Percentiles rank a stretch among this genome's conserved stretches.
Conservation (phyloP, 257 asterid species). For the Cynanchum wilfordii region DNA sequence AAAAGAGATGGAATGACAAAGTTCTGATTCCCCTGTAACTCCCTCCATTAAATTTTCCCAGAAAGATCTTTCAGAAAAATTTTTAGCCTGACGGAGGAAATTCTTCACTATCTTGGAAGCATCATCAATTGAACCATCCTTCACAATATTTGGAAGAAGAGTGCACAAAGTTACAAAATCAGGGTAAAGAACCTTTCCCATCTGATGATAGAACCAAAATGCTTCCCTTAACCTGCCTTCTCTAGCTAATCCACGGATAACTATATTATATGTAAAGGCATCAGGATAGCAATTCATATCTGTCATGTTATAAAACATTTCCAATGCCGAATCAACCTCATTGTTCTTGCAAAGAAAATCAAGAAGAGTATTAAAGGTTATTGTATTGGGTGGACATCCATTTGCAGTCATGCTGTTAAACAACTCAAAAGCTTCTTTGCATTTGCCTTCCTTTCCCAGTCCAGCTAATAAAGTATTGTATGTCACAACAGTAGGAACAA, state of each 20-base stretch:
- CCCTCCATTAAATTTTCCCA: conserved; percentile 75
- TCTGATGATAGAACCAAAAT: conserved; percentile 85
- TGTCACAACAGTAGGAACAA: conserved; percentile 86
- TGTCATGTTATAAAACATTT: conserved; percentile 64
- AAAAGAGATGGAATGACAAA: conserved; percentile 46
- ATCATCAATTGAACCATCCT: conserved; percentile 56
- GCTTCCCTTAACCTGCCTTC: conserved; percentile 68
- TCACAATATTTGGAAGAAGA: conserved; percentile 72
- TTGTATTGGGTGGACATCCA: conserved; percentile 78
- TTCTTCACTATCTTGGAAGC: conserved; percentile 57
- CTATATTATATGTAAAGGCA: conserved; percentile 73
- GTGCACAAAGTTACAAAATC: conserved; percentile 65
- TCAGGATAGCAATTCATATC: conserved; percentile 64
- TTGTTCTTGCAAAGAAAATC: conserved; percentile 85
- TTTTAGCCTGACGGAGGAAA: conserved; percentile 33
- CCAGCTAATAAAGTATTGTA: conserved; percentile 93
- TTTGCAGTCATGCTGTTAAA: conserved; percentile 57
- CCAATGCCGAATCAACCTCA: conserved; percentile 64
- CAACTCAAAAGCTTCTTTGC: conserved; percentile 56
- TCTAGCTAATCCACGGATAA: conserved; percentile 70
- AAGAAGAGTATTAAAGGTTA: conserved; percentile 74
- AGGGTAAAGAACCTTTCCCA: conserved; percentile 63
- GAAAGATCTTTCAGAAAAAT: conserved; percentile 33
- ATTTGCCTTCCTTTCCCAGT: conserved; percentile 73
- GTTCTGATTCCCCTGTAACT: conserved; percentile 56